Conservation (phyloP, 306 rosid species). For the Pterocarpus macrocarpus region DNA sequence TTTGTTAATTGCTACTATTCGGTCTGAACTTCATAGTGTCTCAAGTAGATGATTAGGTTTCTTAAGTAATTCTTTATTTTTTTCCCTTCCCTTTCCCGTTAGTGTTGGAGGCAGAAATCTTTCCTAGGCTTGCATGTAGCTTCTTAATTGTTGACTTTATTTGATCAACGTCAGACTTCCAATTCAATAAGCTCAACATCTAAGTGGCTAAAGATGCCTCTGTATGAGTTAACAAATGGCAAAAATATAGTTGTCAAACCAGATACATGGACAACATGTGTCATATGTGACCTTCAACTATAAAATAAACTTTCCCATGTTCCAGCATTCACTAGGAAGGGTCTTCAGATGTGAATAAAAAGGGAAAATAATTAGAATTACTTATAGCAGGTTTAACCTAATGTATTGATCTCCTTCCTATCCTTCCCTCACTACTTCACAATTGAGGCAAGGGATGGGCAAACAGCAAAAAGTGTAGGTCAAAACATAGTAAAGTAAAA, state of each 20-base stretch:
- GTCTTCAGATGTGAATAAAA: not conserved
- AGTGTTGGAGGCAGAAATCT: too few relatives aligned
- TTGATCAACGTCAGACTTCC: too few relatives aligned
- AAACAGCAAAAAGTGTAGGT: not conserved
- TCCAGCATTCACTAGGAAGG: too few relatives aligned
- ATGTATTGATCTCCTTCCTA: not conserved
- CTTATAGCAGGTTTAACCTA: not conserved
- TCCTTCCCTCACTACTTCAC: not conserved
- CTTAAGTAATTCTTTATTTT: not conserved
- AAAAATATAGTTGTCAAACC: too few relatives aligned
- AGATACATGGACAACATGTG: not conserved
- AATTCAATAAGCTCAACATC: too few relatives aligned
- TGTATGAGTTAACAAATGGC: too few relatives aligned
- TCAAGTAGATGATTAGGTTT: not conserved
- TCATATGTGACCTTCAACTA: not conserved
- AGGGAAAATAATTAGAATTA: not conserved
- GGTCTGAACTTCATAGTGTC: not conserved
- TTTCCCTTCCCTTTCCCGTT: too few relatives aligned
- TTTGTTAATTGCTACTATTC: not conserved
- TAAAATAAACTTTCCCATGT: not conserved
- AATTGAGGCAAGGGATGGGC: conserved; percentile 16
- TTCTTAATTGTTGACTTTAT: not conserved
- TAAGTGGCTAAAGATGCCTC: too few relatives aligned
- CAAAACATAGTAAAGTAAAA: not conserved
- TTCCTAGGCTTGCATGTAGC: not conserved